phyloP scores from a whole-genome alignment of 148 eudicot genomes.

The Dianthus caryophyllus region DNA sequence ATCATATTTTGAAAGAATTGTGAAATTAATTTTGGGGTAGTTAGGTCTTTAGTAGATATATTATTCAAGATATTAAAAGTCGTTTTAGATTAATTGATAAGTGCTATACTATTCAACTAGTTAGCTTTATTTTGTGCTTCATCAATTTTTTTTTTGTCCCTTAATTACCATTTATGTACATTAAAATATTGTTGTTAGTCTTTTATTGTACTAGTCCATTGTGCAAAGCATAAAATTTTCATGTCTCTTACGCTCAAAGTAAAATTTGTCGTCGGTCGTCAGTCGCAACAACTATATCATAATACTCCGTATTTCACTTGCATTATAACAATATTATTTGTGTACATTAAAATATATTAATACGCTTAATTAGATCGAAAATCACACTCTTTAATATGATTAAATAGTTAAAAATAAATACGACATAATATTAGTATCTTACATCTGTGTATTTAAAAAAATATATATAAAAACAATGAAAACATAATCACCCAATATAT shows the following conservation, averaged over 20 bases:
- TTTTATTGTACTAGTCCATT: too few species aligned
- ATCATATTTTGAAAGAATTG: not conserved
- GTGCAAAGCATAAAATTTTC: too few species aligned
- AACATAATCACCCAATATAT: not conserved
- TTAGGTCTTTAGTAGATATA: not conserved
- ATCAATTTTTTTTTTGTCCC: too few species aligned
- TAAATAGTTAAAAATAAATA: not conserved
- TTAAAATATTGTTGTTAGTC: not conserved
- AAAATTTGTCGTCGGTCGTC: too few species aligned
- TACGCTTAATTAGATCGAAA: too few species aligned
- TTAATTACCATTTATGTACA: not conserved
- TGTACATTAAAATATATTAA: too few species aligned
- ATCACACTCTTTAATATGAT: too few species aligned
- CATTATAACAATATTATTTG: too few species aligned
- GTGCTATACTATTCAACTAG: not conserved
- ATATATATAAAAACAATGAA: not conserved
- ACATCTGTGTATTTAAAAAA: not conserved
- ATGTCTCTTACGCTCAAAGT: too few species aligned
- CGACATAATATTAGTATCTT: not conserved
- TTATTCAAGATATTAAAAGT: not conserved
- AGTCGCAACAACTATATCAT: too few species aligned
- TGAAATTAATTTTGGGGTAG: not conserved
- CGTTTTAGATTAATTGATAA: not conserved
- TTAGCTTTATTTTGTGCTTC: not conserved
- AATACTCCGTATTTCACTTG: too few species aligned